Conservation (phyloP, 2,329 filamentous ascomycete genomes). For the Parastagonospora nodorum region DNA sequence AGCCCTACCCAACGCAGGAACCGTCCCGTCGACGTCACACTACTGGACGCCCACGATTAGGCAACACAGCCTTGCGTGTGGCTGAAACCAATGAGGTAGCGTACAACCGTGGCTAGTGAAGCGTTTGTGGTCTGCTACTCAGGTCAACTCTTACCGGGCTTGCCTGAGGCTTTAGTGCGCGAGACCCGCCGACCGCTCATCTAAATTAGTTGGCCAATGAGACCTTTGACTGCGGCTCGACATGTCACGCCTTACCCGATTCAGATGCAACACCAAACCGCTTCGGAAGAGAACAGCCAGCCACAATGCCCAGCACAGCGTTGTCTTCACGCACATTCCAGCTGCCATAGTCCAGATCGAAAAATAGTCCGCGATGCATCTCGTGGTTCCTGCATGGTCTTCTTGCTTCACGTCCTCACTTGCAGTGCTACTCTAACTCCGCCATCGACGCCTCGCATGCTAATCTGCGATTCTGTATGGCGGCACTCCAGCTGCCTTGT, state of each 20-base stretch:
- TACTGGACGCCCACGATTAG: conserved; percentile 33
- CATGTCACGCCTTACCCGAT: conserved; percentile 33
- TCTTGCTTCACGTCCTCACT: conserved; percentile 18
- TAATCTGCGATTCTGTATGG: conserved; percentile 42
- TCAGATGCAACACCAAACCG: conserved; percentile 25
- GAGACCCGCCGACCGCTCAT: conserved; percentile 27
- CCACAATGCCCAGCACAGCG: conserved; percentile 30
- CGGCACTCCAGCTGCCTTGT: conserved; percentile 24
- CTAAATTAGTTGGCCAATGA: conserved; percentile 34
- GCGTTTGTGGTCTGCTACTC: conserved; percentile 29
- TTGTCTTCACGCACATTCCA: conserved; percentile 31
- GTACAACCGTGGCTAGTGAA: conserved; percentile 26
- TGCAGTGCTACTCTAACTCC: conserved; percentile 38
- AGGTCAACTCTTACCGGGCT: conserved; percentile 27
- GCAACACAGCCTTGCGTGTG: conserved; percentile 45
- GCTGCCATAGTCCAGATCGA: conserved; percentile 37
- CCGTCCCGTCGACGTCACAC: conserved; percentile 32
- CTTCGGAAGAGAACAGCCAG: conserved; percentile 27
- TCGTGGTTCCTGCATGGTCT: conserved; percentile 32
- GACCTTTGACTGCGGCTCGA: conserved; percentile 19
- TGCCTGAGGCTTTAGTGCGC: conserved; percentile 21
- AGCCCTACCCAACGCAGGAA: conserved; percentile 25
- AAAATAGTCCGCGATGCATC: conserved; percentile 32
- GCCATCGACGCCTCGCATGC: conserved; percentile 30
- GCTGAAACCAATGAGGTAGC: conserved; percentile 32